phyloP scores from a whole-genome alignment of 176 grass and related monocot species.

The Carex kokanica region DNA sequence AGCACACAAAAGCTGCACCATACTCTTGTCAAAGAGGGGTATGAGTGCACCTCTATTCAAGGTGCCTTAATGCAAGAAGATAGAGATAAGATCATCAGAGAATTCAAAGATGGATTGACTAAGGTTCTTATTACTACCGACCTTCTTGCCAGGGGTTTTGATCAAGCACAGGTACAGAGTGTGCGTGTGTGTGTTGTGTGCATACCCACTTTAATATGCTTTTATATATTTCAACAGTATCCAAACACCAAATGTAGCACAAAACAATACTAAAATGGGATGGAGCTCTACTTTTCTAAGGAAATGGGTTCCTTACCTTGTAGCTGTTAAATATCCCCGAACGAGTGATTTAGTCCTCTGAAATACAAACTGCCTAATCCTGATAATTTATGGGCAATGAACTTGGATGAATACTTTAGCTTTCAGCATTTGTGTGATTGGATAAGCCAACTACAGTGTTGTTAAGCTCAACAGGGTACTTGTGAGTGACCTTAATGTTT shows the following conservation, averaged over 20 bases:
- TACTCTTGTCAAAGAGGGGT: constrained; percentile 68
- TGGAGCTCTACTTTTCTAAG: background rate
- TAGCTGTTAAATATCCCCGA: background rate
- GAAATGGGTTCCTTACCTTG: background rate
- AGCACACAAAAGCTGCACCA: constrained; percentile 70
- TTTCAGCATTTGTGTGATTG: background rate
- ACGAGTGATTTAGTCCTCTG: background rate
- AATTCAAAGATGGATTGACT: constrained; percentile 92
- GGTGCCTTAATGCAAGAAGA: constrained; percentile 77
- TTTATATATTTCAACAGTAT: background rate
- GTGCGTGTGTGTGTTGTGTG: background rate
- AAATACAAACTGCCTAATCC: background rate
- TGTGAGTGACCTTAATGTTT: background rate
- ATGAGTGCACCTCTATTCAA: constrained; percentile 93
- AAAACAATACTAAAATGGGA: background rate
- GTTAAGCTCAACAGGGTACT: background rate
- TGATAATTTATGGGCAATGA: background rate
- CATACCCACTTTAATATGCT: background rate
- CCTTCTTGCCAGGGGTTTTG: constrained; percentile 91
- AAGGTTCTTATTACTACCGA: constrained; percentile 94
- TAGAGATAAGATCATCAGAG: constrained; percentile 79
- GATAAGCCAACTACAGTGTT: background rate
- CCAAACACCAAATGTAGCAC: background rate
- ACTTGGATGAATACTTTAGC: background rate
- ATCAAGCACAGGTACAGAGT: constrained; percentile 81